These are phyloP conservation scores for Pseudogymnoascus sp. DNA, from an alignment of 2,329 filamentous ascomycete species.

Conservation along the genomic window DNA sequence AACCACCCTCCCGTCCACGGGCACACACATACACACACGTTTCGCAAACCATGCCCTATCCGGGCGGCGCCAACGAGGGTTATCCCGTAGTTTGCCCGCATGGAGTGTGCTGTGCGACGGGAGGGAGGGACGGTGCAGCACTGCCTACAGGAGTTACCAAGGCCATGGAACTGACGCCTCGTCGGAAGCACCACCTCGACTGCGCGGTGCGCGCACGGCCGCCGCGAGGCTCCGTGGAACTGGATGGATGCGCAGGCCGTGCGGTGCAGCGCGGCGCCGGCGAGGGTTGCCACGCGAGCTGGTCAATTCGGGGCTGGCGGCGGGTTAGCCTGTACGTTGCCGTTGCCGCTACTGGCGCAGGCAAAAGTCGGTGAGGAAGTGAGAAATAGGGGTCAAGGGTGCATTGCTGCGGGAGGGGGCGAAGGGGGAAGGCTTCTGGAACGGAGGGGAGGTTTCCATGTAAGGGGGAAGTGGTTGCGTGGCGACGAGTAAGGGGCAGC, in stretches of 20 bases:
- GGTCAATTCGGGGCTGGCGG: not conserved
- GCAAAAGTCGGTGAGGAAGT: slow-evolving; percentile 1
- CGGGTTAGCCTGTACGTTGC: not conserved
- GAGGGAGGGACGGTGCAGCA: not conserved
- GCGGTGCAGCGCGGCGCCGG: not conserved
- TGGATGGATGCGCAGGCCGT: not conserved
- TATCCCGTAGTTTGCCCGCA: not conserved
- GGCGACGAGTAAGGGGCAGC: not conserved
- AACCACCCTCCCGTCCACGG: not conserved
- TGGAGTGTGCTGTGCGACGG: not conserved
- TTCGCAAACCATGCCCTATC: not conserved
- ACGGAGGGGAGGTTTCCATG: not conserved
- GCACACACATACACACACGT: not conserved
- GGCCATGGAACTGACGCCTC: not conserved
- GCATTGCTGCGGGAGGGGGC: not conserved
- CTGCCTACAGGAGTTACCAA: not conserved
- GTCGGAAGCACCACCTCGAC: not conserved
- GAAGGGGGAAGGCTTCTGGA: slow-evolving; percentile 8
- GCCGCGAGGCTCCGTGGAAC: not conserved
- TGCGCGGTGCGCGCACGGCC: not conserved
- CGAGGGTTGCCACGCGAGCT: not conserved
- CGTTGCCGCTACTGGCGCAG: not conserved
- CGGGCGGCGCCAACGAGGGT: not conserved
- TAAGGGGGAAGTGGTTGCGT: not conserved
- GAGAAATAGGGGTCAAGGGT: not conserved